phyloP scores from a whole-genome alignment of 2,329 filamentous ascomycete genomes.

The Fusarium equiseti region DNA sequence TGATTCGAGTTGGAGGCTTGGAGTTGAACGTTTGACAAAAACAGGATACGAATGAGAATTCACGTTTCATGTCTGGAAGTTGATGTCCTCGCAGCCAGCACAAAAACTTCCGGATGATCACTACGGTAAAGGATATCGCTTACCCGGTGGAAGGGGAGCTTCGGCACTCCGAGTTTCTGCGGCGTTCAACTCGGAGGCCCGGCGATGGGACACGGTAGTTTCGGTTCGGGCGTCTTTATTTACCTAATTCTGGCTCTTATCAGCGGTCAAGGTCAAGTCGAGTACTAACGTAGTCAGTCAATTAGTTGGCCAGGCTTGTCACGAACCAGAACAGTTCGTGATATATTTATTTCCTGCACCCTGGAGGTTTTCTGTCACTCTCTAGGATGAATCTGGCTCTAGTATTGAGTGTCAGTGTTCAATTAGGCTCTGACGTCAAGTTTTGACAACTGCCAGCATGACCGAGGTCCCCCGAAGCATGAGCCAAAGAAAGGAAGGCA shows the following conservation, averaged over 20 bases:
- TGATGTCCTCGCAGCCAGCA: slow-evolving; percentile 4
- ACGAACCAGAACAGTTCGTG: not conserved
- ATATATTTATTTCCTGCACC: not conserved
- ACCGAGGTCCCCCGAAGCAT: slow-evolving; percentile 43
- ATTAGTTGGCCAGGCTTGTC: not conserved
- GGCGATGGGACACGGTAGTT: slow-evolving; percentile 41
- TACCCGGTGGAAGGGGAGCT: slow-evolving; percentile 43
- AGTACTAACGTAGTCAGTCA: not conserved
- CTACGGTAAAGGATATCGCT: slow-evolving; percentile 11
- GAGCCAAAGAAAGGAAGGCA: slow-evolving; percentile 17
- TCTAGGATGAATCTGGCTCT: not conserved
- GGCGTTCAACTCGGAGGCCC: slow-evolving; percentile 36
- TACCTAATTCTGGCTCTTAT: not conserved
- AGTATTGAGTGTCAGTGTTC: not conserved
- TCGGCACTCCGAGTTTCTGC: slow-evolving; percentile 44
- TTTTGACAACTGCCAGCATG: slow-evolving; percentile 28
- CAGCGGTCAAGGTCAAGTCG: not conserved
- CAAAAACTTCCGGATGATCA: slow-evolving; percentile 9
- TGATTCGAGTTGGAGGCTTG: slow-evolving; percentile 7
- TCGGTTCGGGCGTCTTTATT: slow-evolving; percentile 24
- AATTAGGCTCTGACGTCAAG: slow-evolving; percentile 47
- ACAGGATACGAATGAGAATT: slow-evolving; percentile 11
- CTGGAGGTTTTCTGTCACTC: not conserved
- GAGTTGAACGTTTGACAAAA: slow-evolving; percentile 3
- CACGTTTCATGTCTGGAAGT: slow-evolving; percentile 20